phyloP scores from a whole-genome alignment of 1,284 basidiomycete species.

The Leccinum olivaceoglutinosum region DNA sequence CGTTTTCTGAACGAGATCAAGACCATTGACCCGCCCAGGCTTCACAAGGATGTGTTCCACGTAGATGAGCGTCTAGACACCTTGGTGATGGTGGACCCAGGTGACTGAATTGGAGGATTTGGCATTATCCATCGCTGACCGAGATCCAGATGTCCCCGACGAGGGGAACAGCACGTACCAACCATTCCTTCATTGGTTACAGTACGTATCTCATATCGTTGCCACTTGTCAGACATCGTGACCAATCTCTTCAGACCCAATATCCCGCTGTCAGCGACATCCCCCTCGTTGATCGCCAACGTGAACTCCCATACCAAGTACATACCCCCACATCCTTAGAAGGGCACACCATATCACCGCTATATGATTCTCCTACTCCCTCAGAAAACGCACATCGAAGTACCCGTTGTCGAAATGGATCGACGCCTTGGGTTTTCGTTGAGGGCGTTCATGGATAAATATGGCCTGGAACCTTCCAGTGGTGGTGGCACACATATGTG shows the following conservation, averaged over 20 bases:
- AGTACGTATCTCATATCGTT: conserved; percentile 43
- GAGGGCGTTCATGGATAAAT: conserved; percentile 52
- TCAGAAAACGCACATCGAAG: conserved; percentile 47
- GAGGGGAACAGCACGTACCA: conserved; percentile 59
- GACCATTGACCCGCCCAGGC: conserved; percentile 57
- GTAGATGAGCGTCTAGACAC: conserved; percentile 82
- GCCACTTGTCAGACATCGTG: background rate
- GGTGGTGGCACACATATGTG: conserved; percentile 83
- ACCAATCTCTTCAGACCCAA: conserved; percentile 54
- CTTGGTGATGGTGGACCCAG: conserved; percentile 82
- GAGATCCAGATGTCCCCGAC: conserved; percentile 68
- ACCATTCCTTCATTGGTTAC: conserved; percentile 83
- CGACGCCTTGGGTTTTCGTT: conserved; percentile 60
- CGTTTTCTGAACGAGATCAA: conserved; percentile 24
- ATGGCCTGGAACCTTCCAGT: conserved; percentile 46
- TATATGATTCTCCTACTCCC: conserved; percentile 75
- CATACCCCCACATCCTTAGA: conserved; percentile 83
- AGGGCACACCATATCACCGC: conserved; percentile 82
- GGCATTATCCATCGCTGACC: conserved; percentile 5
- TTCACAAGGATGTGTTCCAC: conserved; percentile 77
- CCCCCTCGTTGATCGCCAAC: conserved; percentile 36
- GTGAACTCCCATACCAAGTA: conserved; percentile 60
- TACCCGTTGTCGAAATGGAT: conserved; percentile 32
- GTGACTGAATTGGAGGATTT: conserved; percentile 31
- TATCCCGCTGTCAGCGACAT: conserved; percentile 66